Conservation (phyloP, 805 yeast genomes). For the Debaryomyces prosopidis region DNA sequence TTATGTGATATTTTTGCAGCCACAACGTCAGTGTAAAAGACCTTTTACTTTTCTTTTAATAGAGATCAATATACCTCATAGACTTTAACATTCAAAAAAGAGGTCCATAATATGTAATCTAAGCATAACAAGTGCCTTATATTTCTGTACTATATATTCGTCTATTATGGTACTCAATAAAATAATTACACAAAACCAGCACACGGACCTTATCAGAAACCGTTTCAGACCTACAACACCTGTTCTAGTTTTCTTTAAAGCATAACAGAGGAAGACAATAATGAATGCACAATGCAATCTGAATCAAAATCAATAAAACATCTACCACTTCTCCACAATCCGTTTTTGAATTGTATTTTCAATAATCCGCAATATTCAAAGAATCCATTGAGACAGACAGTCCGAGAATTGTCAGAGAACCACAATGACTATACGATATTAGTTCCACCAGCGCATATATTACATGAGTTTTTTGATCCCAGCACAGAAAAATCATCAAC, state of each 20-base stretch:
- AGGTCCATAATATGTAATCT: too few relatives aligned
- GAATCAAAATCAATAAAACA: conserved; percentile 23
- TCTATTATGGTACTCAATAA: too few relatives aligned
- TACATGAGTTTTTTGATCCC: conserved; percentile 37
- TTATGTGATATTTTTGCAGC: too few relatives aligned
- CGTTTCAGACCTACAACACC: too few relatives aligned
- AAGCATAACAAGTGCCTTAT: too few relatives aligned
- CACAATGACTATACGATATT: conserved; percentile 58
- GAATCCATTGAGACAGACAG: conserved; percentile 49
- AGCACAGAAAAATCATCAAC: conserved; percentile 15
- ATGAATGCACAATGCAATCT: conserved; percentile 7
- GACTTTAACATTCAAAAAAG: too few relatives aligned
- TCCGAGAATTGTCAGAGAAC: conserved; percentile 39
- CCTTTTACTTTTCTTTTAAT: too few relatives aligned
- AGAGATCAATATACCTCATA: too few relatives aligned
- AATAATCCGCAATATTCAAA: conserved; percentile 52
- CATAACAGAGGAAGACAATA: neutral
- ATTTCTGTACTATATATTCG: too few relatives aligned
- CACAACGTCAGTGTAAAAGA: too few relatives aligned
- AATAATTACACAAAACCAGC: neutral
- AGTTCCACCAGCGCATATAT: conserved; percentile 59
- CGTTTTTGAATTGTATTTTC: conserved; percentile 64
- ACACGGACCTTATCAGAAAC: neutral
- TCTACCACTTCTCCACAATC: conserved; percentile 59
- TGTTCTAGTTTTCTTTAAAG: too few relatives aligned